These are phyloP conservation scores for Podaxis carcinomalis DNA, from an alignment of 768 basidiomycete genomes.

Conservation along the genomic window DNA sequence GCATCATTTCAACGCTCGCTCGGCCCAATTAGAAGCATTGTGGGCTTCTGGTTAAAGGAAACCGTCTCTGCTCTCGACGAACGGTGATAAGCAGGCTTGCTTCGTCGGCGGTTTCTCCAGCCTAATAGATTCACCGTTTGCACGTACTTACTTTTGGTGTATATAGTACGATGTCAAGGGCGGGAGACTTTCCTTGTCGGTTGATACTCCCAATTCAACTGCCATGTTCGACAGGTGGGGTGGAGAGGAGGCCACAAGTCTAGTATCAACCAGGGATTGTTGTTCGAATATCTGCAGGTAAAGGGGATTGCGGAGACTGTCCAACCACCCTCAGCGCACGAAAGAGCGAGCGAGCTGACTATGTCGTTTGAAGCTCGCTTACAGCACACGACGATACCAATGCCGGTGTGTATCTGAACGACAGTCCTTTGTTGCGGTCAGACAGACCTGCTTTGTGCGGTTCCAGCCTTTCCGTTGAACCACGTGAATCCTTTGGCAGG, in stretches of 20 bases:
- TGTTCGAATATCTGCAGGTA: constrained; percentile 16
- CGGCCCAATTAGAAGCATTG: too few relatives aligned
- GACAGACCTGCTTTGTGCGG: constrained; percentile 55
- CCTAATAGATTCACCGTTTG: too few relatives aligned
- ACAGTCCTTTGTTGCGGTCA: constrained; percentile 33
- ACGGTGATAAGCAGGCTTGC: too few relatives aligned
- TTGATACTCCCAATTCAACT: constrained; percentile 66
- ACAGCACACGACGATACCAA: constrained; percentile 36
- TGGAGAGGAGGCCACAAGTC: constrained; percentile 50
- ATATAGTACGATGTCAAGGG: constrained; percentile 31
- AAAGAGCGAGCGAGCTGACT: constrained; percentile 52
- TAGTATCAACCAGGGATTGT: constrained; percentile 45
- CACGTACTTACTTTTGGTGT: too few relatives aligned
- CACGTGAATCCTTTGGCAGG: background rate
- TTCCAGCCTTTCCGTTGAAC: constrained; percentile 56
- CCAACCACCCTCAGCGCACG: constrained; percentile 68
- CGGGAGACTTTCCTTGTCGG: constrained; percentile 59
- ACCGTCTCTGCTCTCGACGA: too few relatives aligned
- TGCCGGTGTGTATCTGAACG: constrained; percentile 67
- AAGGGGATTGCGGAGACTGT: constrained; percentile 52
- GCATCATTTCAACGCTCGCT: too few relatives aligned
- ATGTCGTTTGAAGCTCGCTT: background rate
- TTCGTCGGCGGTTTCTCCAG: too few relatives aligned
- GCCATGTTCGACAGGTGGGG: constrained; percentile 44
- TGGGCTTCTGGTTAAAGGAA: too few relatives aligned